phyloP scores from a whole-genome alignment of 495 filamentous ascomycete genomes.

The Penicillium robsamsonii region DNA sequence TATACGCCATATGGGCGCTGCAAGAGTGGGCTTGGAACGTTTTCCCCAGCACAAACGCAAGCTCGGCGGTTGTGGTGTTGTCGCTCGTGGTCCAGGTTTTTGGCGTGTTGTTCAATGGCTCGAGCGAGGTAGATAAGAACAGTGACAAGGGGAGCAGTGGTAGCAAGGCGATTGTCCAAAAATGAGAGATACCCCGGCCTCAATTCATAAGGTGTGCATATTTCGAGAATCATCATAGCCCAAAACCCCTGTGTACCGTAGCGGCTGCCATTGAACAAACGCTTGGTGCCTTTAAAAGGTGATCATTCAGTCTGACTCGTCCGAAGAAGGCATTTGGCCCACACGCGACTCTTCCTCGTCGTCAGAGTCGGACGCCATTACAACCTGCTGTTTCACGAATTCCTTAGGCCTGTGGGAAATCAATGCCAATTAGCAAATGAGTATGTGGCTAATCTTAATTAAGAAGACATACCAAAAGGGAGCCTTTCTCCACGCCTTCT shows the following conservation, averaged over 20 bases:
- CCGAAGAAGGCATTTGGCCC: conserved; percentile 78
- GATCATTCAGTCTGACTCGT: conserved; percentile 47
- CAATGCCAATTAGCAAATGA: conserved; percentile 2
- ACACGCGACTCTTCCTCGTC: conserved; percentile 72
- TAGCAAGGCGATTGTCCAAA: conserved; percentile 26
- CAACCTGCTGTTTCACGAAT: conserved; percentile 61
- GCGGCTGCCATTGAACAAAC: not conserved
- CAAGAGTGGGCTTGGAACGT: conserved; percentile 98
- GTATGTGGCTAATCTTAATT: not conserved
- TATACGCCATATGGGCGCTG: conserved; percentile 70
- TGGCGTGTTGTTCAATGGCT: conserved; percentile 31
- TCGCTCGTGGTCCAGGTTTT: conserved; percentile 64
- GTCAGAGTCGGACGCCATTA: conserved; percentile 33
- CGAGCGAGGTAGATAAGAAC: conserved; percentile 19
- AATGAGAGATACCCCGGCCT: conserved; percentile 9
- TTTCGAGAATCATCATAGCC: not conserved
- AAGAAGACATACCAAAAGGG: conserved; percentile 70
- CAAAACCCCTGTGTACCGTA: not conserved
- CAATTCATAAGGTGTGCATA: conserved; percentile 8
- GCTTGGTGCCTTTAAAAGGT: not conserved
- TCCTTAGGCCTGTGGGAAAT: conserved; percentile 65
- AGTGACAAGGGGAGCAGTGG: conserved; percentile 10
- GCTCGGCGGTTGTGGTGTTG: conserved; percentile 74
- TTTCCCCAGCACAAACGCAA: conserved; percentile 82
- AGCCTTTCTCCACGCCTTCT: conserved; percentile 87